Base-by-base conservation (phyloP, 2,329 filamentous ascomycete species). In the Trichoderma sp. region DNA sequence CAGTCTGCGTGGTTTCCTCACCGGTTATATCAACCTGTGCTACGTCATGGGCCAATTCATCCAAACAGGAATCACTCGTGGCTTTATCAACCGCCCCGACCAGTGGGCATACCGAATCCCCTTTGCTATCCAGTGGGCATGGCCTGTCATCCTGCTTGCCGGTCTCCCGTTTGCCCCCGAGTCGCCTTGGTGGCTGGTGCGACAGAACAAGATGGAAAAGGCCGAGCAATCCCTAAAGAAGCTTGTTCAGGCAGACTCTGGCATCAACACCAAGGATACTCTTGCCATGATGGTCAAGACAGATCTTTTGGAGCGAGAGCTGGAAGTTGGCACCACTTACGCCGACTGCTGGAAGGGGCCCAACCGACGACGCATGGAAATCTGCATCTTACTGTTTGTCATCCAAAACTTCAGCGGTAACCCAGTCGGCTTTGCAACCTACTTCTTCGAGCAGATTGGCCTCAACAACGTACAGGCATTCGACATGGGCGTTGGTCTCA, bases 291-390 rank as follows among this genome's bases (percentile, higher is more conserved):
- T 84, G 70, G 70, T 79, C 14, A 78, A 83, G 37, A 84, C 82
- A 1, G 80, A 83, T 68, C 77, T 80, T 71, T 73, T 80, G 1
- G 81, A 83, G 68, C 72, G 78, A 65, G 72, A 76, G 16, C 73
- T 80, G 31, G 75, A 76, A 0, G 74, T 74, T 0, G 81, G 81
- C 1, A 79, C 78, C 0, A 79, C 75, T 0, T 85, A 85, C 67
- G 70, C 70, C 37, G 81, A 84, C 71, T 83, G 81, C 72, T 85
- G 85, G 74, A 78, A 77, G 33, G 79, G 80, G 16, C 74, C 77
- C 4, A 80, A 85, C 53, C 75, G 84, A 0, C 81, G 84, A 19
- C 79, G 86, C 24, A 86, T 85, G 16, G 84, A 86, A 73, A 84
- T 87, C 35, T 84, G 64, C 55, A 68, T 68, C 58, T 13, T 68